phyloP scores from a whole-genome alignment of 2,329 filamentous ascomycete species.

The Onygenales sp. region DNA sequence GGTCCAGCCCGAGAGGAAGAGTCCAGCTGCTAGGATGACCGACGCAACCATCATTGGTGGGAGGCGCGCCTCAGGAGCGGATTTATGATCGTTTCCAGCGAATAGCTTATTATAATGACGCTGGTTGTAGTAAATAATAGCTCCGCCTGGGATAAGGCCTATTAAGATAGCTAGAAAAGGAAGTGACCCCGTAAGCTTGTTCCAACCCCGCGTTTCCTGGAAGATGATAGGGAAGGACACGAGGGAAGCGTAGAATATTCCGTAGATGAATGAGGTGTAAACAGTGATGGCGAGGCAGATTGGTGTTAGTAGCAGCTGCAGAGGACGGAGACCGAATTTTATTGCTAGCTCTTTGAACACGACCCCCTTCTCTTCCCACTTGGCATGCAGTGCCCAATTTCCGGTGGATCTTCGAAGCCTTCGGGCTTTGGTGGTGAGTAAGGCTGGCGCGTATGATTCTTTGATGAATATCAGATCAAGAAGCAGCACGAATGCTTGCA shows the following conservation, averaged over 20 bases:
- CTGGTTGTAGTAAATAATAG: conserved; percentile 28
- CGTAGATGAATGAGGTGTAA: conserved; percentile 26
- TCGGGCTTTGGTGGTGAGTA: conserved; percentile 48
- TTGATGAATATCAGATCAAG: conserved; percentile 52
- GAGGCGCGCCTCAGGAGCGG: conserved; percentile 51
- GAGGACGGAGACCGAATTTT: conserved; percentile 42
- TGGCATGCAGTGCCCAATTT: conserved; percentile 53
- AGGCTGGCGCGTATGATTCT: conserved; percentile 53
- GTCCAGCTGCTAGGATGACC: conserved; percentile 46
- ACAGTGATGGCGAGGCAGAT: conserved; percentile 32
- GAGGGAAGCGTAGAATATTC: conserved; percentile 22
- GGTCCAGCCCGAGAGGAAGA: conserved; percentile 56
- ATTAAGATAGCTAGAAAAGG: conserved; percentile 36
- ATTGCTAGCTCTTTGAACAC: conserved; percentile 39
- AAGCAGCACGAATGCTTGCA: conserved; percentile 46
- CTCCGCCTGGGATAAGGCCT: conserved; percentile 29
- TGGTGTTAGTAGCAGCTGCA: conserved; percentile 31
- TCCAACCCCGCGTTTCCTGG: conserved; percentile 16
- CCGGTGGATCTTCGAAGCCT: conserved; percentile 44
- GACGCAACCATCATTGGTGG: conserved; percentile 58
- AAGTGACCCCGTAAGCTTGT: conserved; percentile 26
- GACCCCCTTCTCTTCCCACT: conserved; percentile 44
- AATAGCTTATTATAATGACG: conserved; percentile 27
- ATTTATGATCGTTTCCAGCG: conserved; percentile 19
- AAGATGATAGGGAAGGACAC: conserved; percentile 22